Evolutionary conservation across 2,329 filamentous ascomycete genomes (phyloP).

Genomic region (Cercospora sp.): DNA sequence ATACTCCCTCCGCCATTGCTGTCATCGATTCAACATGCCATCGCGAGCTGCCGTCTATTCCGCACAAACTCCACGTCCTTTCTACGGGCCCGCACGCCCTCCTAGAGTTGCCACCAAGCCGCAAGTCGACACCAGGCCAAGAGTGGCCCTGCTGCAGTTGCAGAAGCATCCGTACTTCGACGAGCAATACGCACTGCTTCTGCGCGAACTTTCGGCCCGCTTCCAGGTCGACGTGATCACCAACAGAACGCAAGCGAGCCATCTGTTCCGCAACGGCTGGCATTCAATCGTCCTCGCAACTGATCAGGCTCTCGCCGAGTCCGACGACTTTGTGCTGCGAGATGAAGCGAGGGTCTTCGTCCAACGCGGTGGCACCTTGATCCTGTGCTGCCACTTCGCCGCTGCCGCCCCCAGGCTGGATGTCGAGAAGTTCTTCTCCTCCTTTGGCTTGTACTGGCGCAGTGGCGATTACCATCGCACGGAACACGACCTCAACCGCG

Average conservation of each 20-base stretch:
- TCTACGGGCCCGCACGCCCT: conserved; percentile 20
- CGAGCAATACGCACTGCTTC: conserved; percentile 20
- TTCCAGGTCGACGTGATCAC: conserved; percentile 24
- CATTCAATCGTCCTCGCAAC: conserved; percentile 23
- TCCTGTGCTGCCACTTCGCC: conserved; percentile 29
- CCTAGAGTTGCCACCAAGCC: conserved; percentile 1
- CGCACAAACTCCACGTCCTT: conserved; percentile 16
- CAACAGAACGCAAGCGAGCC: conserved; percentile 17
- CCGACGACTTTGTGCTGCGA: conserved; percentile 11
- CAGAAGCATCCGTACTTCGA: conserved; percentile 26
- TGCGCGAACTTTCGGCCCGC: conserved; percentile 16
- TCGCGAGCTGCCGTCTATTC: conserved; percentile 21
- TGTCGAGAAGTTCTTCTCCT: conserved; percentile 24
- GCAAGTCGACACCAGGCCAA: conserved; percentile 6
- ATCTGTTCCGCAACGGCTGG: conserved; percentile 8
- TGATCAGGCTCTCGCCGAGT: conserved; percentile 22
- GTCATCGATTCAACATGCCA: conserved; percentile 18
- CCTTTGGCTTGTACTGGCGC: conserved; percentile 25
- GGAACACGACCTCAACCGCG: conserved; percentile 24
- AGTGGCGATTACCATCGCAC: conserved; percentile 30
- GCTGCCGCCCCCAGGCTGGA: conserved; percentile 14
- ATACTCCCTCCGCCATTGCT: conserved; percentile 6
- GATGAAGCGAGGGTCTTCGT: conserved; percentile 26
- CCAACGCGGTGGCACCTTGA: conserved; percentile 24
- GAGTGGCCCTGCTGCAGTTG: conserved; percentile 26